phyloP scores from a whole-genome alignment of 345 rosid species.

The Cardamine resedifolia region DNA sequence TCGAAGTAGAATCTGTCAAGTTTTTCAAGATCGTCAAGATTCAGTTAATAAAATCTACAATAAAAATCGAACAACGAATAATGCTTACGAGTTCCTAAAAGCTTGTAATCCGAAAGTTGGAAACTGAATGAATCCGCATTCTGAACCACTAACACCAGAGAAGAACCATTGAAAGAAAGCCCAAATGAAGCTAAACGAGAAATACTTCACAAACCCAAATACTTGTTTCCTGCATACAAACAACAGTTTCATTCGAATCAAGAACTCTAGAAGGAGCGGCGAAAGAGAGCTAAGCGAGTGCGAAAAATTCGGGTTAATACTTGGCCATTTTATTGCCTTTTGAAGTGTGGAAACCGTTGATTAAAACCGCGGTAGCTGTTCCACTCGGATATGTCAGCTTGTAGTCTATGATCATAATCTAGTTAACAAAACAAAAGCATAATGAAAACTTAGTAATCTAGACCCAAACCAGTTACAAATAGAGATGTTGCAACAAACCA shows the following conservation, averaged over 20 bases:
- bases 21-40: constrained; percentile 29
- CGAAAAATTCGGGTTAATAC: constrained; percentile 39
- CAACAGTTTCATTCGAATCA: neutral
- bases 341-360: constrained; percentile 82
- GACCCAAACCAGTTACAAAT: neutral
- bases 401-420: constrained; percentile 93
- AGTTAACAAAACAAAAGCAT: constrained; percentile 14
- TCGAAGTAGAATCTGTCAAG: constrained; percentile 82
- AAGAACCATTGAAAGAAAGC: constrained; percentile 90
- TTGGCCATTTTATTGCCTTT: constrained; percentile 69
- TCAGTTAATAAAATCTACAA: neutral
- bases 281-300: constrained; percentile 5
- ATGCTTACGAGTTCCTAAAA: constrained; percentile 61
- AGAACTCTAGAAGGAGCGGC: neutral
- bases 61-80: neutral
- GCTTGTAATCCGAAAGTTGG: constrained; percentile 81
- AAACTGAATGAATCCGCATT: constrained; percentile 69
- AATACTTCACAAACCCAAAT: constrained; percentile 58
- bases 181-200: constrained; percentile 77
- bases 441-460: neutral
- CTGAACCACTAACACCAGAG: constrained; percentile 36
- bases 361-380: constrained; percentile 88
- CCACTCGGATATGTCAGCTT: constrained; percentile 81
- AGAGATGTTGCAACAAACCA: neutral
- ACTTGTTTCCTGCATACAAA: constrained; percentile 69